A percentile compares a stretch with the other conserved stretches of the same genome.
phyloP scores from a whole-genome alignment of 768 basidiomycete genomes.

The Boletus coccyginus region DNA sequence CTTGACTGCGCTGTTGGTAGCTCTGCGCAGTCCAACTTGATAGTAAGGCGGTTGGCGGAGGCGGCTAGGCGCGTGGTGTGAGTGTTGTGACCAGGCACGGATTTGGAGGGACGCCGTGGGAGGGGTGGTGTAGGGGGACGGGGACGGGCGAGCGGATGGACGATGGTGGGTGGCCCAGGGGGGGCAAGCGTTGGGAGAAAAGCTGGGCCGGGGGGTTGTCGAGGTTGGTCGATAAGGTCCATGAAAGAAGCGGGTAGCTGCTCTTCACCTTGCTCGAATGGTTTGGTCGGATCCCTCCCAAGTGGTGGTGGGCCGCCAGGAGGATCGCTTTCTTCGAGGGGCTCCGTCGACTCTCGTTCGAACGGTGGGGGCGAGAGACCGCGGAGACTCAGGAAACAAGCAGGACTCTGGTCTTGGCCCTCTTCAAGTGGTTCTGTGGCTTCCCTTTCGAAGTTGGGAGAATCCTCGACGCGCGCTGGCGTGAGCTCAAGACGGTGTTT shows the following conservation, averaged over 20 bases:
- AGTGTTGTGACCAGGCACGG: background rate
- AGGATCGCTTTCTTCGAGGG: no score
- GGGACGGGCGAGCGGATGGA: background rate
- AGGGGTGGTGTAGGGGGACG: constrained; percentile 9
- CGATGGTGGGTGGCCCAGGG: background rate
- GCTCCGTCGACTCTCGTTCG: background rate
- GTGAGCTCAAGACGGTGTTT: background rate
- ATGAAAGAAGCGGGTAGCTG: background rate
- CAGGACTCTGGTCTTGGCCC: background rate
- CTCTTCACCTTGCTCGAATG: background rate
- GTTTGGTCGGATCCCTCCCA: background rate
- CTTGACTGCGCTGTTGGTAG: background rate
- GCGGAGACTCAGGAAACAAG: background rate
- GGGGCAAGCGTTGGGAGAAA: background rate
- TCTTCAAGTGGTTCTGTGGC: background rate
- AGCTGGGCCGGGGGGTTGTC: background rate
- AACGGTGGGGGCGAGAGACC: background rate
- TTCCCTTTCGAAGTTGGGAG: background rate
- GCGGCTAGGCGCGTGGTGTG: no score
- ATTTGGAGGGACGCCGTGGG: background rate
- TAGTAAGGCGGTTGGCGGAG: background rate
- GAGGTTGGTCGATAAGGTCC: background rate
- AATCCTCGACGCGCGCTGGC: no score
- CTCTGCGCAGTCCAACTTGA: background rate
- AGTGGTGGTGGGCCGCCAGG: background rate